A percentile compares a stretch with the other conserved stretches of the same genome.
Evolutionary conservation across 2,329 filamentous ascomycete species (phyloP).

Genomic region (Trichoderma semiorbis): DNA sequence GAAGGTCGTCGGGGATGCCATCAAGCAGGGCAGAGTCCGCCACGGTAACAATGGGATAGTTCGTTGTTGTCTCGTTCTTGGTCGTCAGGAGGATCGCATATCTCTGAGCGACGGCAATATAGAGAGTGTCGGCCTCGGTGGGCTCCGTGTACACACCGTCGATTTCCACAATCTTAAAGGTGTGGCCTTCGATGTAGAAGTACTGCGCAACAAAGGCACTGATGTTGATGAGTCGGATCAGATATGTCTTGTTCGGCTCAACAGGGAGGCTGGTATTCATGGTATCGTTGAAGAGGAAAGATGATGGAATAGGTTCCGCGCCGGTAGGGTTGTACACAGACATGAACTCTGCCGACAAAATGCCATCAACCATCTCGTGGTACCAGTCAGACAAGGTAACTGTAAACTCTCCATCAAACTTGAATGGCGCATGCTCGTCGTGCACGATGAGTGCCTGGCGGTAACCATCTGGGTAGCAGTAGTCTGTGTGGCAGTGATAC

Average conservation of each 20-base stretch:
- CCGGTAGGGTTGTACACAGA: conserved; percentile 43
- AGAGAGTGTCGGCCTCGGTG: conserved; percentile 40
- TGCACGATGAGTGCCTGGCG: conserved; percentile 55
- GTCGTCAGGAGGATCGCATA: conserved; percentile 48
- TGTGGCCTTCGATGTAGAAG: conserved; percentile 45
- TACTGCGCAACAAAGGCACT: conserved; percentile 50
- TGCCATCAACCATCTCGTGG: conserved; percentile 47
- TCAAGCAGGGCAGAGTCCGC: conserved; percentile 24
- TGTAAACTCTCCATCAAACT: conserved; percentile 52
- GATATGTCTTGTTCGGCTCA: conserved; percentile 47
- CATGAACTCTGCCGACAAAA: conserved; percentile 30
- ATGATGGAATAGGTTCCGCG: conserved; percentile 52
- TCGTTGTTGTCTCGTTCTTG: conserved; percentile 41
- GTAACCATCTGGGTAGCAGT: conserved; percentile 19
- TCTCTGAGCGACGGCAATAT: conserved; percentile 48
- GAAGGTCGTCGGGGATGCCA: conserved; percentile 49
- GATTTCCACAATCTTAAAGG: conserved; percentile 38
- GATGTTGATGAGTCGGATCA: conserved; percentile 52
- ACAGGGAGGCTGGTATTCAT: conserved; percentile 32
- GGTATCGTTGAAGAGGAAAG: conserved; percentile 52
- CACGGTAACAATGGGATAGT: conserved; percentile 42
- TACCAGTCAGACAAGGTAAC: conserved; percentile 61
- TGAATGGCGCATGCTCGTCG: conserved; percentile 48
- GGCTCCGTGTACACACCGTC: conserved; percentile 50
- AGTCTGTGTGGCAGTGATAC: conserved; percentile 54